Percentiles rank a stretch among this genome's conserved stretches.
Evolutionary conservation across 208 protist genomes (phyloP).

Genomic region (Lotmaria passim): DNA sequence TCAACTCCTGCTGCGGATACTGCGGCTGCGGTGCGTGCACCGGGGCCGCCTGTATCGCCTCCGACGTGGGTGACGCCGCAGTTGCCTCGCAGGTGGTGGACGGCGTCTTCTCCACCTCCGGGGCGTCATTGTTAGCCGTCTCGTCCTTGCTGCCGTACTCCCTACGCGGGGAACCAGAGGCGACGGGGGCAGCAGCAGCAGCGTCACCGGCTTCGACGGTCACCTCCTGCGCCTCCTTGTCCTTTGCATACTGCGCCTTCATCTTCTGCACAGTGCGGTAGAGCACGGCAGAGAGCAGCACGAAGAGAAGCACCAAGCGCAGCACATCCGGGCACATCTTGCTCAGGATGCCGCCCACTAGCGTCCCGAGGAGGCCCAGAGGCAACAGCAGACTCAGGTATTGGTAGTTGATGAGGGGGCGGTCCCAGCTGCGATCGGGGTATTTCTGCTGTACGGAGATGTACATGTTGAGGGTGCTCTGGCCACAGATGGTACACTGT

Average conservation of each 20-base stretch:
- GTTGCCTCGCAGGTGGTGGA: not conserved
- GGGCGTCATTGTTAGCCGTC: slow-evolving; percentile 13
- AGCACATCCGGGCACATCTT: slow-evolving; percentile 82
- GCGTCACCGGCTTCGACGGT: slow-evolving; percentile 29
- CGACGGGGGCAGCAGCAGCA: not conserved
- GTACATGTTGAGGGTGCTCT: slow-evolving; percentile 82
- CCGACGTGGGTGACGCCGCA: slow-evolving; percentile 8
- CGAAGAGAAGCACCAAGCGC: slow-evolving; percentile 76
- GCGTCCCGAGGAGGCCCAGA: slow-evolving; percentile 72
- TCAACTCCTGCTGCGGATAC: slow-evolving; percentile 63
- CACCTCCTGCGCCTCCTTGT: slow-evolving; percentile 28
- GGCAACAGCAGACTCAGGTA: slow-evolving; percentile 80
- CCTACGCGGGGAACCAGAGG: not conserved
- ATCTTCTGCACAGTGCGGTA: slow-evolving; percentile 69
- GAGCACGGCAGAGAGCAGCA: slow-evolving; percentile 66
- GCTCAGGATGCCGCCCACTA: slow-evolving; percentile 73
- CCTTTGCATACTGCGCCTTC: slow-evolving; percentile 53
- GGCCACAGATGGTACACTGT: slow-evolving; percentile 87
- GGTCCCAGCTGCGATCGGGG: slow-evolving; percentile 48
- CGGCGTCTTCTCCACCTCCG: slow-evolving; percentile 3
- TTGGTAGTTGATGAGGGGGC: slow-evolving; percentile 89
- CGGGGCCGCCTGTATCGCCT: not conserved
- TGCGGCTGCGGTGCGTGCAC: slow-evolving; percentile 40
- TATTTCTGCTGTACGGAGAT: slow-evolving; percentile 61
- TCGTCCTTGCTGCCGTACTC: slow-evolving; percentile 18